Evolutionary conservation across 192 early-diverging fungal species (phyloP).

Genomic region (Linnemannia elongata): DNA sequence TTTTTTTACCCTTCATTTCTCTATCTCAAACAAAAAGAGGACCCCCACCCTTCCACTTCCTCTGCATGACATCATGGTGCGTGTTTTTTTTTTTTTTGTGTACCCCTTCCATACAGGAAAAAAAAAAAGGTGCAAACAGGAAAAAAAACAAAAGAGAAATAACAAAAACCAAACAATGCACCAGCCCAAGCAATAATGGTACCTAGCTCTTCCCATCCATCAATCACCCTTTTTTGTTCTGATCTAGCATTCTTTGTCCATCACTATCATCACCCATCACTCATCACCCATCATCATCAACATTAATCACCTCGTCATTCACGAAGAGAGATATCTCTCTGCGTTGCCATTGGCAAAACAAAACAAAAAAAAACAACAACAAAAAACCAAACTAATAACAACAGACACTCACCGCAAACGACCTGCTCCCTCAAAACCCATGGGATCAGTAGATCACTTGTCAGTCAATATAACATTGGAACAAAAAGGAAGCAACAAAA

Average conservation of each 20-base stretch:
- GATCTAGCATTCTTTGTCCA: too few species aligned
- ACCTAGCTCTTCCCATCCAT: neutral
- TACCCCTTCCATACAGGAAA: neutral
- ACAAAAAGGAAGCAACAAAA: neutral
- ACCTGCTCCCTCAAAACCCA: neutral
- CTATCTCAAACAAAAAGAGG: neutral
- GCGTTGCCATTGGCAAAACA: neutral
- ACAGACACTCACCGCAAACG: neutral
- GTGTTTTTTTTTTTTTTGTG: conserved; percentile 2
- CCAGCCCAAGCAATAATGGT: neutral
- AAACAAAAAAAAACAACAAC: too few species aligned
- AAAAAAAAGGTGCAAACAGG: neutral
- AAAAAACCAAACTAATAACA: too few species aligned
- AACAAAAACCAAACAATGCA: neutral
- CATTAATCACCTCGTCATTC: neutral
- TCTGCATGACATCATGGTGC: neutral
- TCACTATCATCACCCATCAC: too few species aligned
- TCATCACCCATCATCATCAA: too few species aligned
- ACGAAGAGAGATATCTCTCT: neutral
- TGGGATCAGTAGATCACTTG: too few species aligned
- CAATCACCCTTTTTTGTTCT: neutral
- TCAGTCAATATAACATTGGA: too few species aligned
- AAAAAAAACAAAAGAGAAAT: neutral
- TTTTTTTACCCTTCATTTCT: neutral
- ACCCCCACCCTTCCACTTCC: neutral